Evolutionary conservation across 2,329 filamentous ascomycete genomes (phyloP), one percentile per base, ranked within the genome.

Genomic region (Cladosporium cucumerinum): DNA sequence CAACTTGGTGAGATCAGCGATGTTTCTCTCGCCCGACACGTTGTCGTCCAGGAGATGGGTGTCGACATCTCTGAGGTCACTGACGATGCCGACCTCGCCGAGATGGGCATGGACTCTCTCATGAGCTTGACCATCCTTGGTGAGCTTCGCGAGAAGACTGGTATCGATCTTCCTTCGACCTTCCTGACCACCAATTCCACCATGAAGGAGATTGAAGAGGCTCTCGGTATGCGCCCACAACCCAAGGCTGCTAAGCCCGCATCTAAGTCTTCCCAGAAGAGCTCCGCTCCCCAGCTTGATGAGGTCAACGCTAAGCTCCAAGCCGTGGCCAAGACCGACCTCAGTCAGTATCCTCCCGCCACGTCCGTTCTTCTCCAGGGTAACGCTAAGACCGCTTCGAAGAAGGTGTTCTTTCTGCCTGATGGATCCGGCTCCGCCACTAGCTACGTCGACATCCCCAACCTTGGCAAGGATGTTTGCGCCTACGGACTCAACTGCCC

Each of bases 401-500:
- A 86, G 76, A 82, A 82, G 72, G 78, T 84, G 69, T 84, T 83
- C 74, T 78, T 83, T 69, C 69, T 84, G 32, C 82, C 82, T 59
- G 82, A 84, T 77, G 83, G 75, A 68, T 86, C 79, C 68, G 83
- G 88, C 78, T 74, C 85, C 62, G 87, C 88, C 12, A 89, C 87
- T n/a, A 89, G 86, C 1, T 90, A 90, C 78, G 84, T 85, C 64
- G 82, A 82, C 70, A 86, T 87, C 55, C 80, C 84, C 52, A 83
- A 85, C 68, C 79, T 84, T 57, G 81, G 80, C 30, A 73, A 78
- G n/a, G 79, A 83, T 67, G 76, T 83, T 69, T 79, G 78, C 57
- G 81, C 83, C 12, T 84, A 80, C 69, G 82, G 82, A 62, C 76
- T 91, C 69, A 90, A 90, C 76, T 90, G 86, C 57, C 88, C 88